Percentiles rank a stretch among this genome's conserved stretches.
phyloP scores from a whole-genome alignment of 306 rosid species.

The Vigna unguiculata region DNA sequence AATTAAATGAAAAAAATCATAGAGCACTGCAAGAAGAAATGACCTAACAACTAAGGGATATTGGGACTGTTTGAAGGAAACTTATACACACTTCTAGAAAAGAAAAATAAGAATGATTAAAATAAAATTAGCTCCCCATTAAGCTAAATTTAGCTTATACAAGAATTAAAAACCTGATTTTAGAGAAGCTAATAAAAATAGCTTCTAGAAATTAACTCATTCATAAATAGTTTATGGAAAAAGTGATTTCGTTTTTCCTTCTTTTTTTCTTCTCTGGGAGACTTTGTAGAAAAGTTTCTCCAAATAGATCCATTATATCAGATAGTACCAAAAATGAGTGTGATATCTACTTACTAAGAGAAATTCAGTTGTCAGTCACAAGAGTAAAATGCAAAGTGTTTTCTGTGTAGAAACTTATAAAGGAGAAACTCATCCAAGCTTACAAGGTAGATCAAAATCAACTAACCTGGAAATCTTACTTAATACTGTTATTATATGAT shows the following conservation, averaged over 20 bases:
- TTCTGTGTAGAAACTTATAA: conserved; percentile 6
- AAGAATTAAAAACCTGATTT: no score
- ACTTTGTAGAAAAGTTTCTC: no score
- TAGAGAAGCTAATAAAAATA: no score
- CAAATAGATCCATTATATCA: background rate
- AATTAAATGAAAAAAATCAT: conserved; percentile 1
- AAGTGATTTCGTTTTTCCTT: no score
- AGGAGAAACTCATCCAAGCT: background rate
- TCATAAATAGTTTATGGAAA: no score
- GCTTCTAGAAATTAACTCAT: no score
- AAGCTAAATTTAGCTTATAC: no score
- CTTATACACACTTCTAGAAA: no score
- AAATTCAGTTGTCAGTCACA: background rate
- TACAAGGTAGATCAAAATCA: conserved; percentile 1
- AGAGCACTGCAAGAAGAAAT: conserved; percentile 8
- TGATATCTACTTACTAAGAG: background rate
- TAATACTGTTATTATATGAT: background rate
- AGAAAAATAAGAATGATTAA: no score
- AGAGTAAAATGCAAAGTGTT: background rate
- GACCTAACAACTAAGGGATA: background rate
- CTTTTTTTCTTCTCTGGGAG: no score
- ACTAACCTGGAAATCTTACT: background rate
- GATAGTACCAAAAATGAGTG: background rate
- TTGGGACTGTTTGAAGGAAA: background rate
- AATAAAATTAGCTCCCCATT: no score